Conservation (phyloP, 225 moss, liverwort and hornwort species). For the Physcomitrium patens region DNA sequence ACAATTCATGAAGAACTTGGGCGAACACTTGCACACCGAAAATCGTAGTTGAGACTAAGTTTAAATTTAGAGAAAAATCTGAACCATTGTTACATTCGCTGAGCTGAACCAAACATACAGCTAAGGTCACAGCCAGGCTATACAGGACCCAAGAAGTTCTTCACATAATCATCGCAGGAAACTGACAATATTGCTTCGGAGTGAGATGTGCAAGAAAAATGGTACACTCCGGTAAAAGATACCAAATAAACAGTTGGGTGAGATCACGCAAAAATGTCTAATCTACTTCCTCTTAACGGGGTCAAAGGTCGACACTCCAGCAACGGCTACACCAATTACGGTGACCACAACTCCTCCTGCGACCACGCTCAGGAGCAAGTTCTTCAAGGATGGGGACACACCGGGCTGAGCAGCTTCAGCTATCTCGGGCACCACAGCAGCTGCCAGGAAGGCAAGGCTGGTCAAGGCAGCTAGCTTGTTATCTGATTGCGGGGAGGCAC, state of each 20-base stretch:
- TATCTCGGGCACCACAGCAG: slow-evolving; percentile 80
- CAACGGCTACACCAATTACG: slow-evolving; percentile 65
- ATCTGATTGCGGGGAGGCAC: slow-evolving; percentile 60
- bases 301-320: slow-evolving; percentile 91
- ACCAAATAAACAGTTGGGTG: slow-evolving; percentile 41
- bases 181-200: too few relatives aligned
- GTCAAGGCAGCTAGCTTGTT: slow-evolving; percentile 63
- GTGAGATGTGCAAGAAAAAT: too few relatives aligned
- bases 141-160: too few relatives aligned
- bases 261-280: slow-evolving; percentile 33
- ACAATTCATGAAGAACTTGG: too few relatives aligned
- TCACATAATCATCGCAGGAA: too few relatives aligned
- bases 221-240: background rate
- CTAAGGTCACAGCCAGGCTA: too few relatives aligned
- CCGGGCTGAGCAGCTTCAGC: slow-evolving; percentile 88
- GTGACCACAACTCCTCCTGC: slow-evolving; percentile 74
- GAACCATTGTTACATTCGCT: too few relatives aligned
- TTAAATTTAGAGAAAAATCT: too few relatives aligned
- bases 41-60: too few relatives aligned
- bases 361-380: slow-evolving; percentile 82
- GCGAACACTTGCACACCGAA: too few relatives aligned
- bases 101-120: too few relatives aligned
- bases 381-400: slow-evolving; percentile 89
- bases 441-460: slow-evolving; percentile 69
- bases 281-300: slow-evolving; percentile 88